Evolutionary conservation across 116 monocot genomes (phyloP), one percentile per base, ranked within the genome.

Genomic region (Iris pallida): DNA sequence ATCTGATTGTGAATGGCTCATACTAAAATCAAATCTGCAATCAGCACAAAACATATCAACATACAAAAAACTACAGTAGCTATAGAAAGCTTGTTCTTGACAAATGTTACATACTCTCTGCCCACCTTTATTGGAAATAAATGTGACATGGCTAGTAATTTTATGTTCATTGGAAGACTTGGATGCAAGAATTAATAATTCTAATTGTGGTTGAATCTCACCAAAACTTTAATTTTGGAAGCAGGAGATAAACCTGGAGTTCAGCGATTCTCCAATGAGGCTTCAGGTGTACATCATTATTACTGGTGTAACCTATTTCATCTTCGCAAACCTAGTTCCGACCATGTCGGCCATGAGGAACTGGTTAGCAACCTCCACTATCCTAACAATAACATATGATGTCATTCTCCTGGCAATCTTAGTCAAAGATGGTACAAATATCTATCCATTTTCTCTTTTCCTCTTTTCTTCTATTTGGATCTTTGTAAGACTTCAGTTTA

Each of bases 171-270:
- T 0, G 30, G 3, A 30, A 30, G 30, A 1, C 3, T 30, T 30
- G 30, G 2, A 30, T 30, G 30, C 3, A 30, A 30, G 30, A n/a
- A n/a, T n/a, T 30, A 30, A 0, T 30, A 30, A 30, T 0, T 30
- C 2, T 30, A 30, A 30, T 3, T 30, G 0, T 30, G 30, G 3
- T 30, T 3, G 30, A 30, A 0, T 30, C 30, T 30, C 13, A 51
- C 49, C 0, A 2, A 9, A 7, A 51, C 1, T 1, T 10, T 8
- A 59, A 70, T 20, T 16, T 46, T 57, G 18, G 30, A 52, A 47
- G 12, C 78, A 87, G 87, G 87, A 77, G 64, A 80, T 87, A 63
- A 83, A 83, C 45, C 64, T 71, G 45, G 80, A 87, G 55, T 77
- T 83, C 65, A 75, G 59, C 61, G 55, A 53, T 52, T 80, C 83